Conservation (phyloP, 2,329 filamentous ascomycete genomes). For the Aureobasidium sp. region DNA sequence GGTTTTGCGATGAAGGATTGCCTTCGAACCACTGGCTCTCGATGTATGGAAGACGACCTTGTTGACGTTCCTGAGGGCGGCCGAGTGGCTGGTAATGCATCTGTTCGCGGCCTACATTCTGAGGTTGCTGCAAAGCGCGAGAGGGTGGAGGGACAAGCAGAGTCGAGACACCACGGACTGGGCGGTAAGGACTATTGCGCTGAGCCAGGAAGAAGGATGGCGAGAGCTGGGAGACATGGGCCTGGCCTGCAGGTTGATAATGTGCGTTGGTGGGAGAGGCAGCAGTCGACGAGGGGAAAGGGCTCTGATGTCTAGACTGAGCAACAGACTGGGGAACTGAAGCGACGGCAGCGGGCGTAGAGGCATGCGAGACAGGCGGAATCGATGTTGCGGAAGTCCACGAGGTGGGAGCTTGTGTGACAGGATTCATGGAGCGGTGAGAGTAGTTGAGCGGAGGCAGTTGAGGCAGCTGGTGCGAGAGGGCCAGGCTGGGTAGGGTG, state of each 20-base stretch:
- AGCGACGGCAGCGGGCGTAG: constrained; percentile 20
- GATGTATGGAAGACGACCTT: constrained; percentile 38
- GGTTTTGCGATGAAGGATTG: constrained; percentile 1
- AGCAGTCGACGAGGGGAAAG: constrained; percentile 47
- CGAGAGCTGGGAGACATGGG: constrained; percentile 58
- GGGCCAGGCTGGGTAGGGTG: constrained; percentile 63
- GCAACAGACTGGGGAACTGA: constrained; percentile 20
- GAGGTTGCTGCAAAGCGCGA: constrained; percentile 58
- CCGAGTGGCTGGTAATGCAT: constrained; percentile 47
- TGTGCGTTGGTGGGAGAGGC: constrained; percentile 66
- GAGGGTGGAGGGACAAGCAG: constrained; percentile 84
- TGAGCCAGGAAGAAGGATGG: constrained; percentile 83
- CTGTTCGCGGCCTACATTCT: constrained; percentile 39
- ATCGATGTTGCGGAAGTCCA: constrained; percentile 41
- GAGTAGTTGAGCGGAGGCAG: constrained; percentile 58
- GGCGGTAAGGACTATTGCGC: constrained; percentile 85
- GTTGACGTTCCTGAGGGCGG: constrained; percentile 39
- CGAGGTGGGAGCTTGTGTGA: constrained; percentile 56
- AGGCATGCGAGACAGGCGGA: constrained; percentile 19
- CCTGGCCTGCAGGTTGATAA: constrained; percentile 28
- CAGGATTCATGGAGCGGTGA: constrained; percentile 58
- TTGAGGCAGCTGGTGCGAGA: constrained; percentile 52
- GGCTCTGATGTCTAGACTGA: constrained; percentile 45
- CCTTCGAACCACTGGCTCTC: constrained; percentile 32
- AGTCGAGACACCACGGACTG: constrained; percentile 81